Evolutionary conservation across 2,329 filamentous ascomycete species (phyloP).

Genomic region (Sphaerostilbella broomeana): DNA sequence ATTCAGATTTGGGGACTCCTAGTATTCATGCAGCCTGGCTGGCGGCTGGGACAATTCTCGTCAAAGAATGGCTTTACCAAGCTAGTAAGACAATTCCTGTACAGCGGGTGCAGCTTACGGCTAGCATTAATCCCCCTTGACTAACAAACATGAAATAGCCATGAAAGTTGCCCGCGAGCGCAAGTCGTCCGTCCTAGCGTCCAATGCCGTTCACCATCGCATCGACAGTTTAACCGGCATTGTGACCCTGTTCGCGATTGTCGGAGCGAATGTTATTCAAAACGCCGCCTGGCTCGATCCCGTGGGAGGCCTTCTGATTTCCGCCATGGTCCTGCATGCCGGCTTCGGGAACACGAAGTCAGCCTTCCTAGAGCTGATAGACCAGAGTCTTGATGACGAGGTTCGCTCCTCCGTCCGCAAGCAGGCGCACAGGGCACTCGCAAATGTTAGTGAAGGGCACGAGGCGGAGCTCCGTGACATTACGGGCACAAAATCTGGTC

Average conservation of each 20-base stretch:
- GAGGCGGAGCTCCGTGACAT: slow-evolving; percentile 68
- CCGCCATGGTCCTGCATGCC: slow-evolving; percentile 84
- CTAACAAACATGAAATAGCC: slow-evolving; percentile 44
- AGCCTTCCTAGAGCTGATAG: slow-evolving; percentile 82
- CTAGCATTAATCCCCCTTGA: too few species aligned
- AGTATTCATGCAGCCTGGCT: slow-evolving; percentile 95
- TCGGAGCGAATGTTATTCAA: slow-evolving; percentile 78
- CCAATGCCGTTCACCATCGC: slow-evolving; percentile 93
- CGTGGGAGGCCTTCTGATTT: slow-evolving; percentile 87
- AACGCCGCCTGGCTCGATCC: slow-evolving; percentile 91
- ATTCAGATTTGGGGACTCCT: slow-evolving; percentile 50
- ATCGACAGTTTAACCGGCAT: slow-evolving; percentile 94
- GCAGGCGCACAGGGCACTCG: slow-evolving; percentile 55
- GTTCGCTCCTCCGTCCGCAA: slow-evolving; percentile 65
- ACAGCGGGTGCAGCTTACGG: slow-evolving; percentile 9
- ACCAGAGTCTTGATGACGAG: slow-evolving; percentile 80
- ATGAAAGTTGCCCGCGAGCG: slow-evolving; percentile 94
- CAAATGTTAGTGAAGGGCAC: slow-evolving; percentile 44
- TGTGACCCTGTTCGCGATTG: slow-evolving; percentile 82
- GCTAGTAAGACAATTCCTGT: slow-evolving; percentile 65
- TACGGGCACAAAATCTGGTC: slow-evolving; percentile 88
- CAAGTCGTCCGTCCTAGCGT: slow-evolving; percentile 91
- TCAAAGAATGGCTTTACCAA: slow-evolving; percentile 97
- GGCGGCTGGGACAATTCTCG: slow-evolving; percentile 76
- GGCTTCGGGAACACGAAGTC: slow-evolving; percentile 79